Evolutionary conservation across 352 stramenopile species (phyloP), one percentile per base, ranked within the genome.

Genomic region (Albugo candida): DNA sequence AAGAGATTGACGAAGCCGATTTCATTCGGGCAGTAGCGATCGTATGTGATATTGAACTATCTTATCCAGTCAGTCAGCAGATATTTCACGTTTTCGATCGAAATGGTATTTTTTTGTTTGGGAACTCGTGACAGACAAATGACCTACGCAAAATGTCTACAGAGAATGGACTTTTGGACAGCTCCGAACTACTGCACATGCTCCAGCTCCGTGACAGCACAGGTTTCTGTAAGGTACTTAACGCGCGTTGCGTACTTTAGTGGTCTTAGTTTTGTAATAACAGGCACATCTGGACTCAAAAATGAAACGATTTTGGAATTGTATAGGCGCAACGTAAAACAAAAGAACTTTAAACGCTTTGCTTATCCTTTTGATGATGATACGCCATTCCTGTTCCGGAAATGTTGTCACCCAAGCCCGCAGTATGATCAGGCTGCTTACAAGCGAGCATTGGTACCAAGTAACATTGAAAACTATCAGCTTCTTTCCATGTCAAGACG

Each of bases 391-490:
- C 76, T 16, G 71, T 85, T 43, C 76, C 76, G 2, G 76, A 89
- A 44, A 89, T 89, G 59, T 89, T 89, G 66, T 89, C 76, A 40
- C 76, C 76, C 6, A 89, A 61, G 11, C 76, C 76, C 35, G 72
- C 74, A 31, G 76, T 89, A 50, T 81, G 67, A 51, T 89, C 74
- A 5, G 74, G 73, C 24, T 82, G 79, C 55, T 81, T 84, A 51
- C 76, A 89, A 4, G 76, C 73, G 45, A 89, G 47, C 76, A 89
- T 86, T 1, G 76, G 76, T 36, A 79, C 73, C 41, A 86, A 57
- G 43, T 75, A 59, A 51, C 76, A 89, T 57, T 80, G 60, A 48
- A 82, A 89, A 52, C 83, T 59, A 1, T 64, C 68, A 52, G 40
- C 51, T 47, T 88, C 70, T 3, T 68, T 58, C 75, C 75, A 88